phyloP scores from a whole-genome alignment of 805 yeast genomes.

The Myxozyma vanderwaltii region DNA sequence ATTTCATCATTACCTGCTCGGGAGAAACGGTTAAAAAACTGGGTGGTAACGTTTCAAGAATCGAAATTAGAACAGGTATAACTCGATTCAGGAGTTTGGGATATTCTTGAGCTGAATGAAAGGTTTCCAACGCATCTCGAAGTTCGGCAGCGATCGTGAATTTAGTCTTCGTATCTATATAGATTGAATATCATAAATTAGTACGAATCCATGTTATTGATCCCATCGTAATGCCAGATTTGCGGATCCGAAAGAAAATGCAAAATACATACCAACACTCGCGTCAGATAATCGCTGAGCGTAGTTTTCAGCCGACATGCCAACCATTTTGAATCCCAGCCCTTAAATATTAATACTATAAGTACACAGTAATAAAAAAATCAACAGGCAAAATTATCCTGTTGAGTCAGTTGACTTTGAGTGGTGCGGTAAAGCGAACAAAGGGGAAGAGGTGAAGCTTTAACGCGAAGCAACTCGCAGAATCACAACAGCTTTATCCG shows the following conservation, averaged over 20 bases:
- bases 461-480: too few relatives aligned
- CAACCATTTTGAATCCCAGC: conserved; percentile 25
- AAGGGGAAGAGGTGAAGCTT: too few relatives aligned
- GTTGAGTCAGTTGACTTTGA: too few relatives aligned
- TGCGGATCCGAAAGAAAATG: background rate
- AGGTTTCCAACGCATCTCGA: conserved; percentile 82
- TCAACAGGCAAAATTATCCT: too few relatives aligned
- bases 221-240: background rate
- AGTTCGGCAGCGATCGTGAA: conserved; percentile 77
- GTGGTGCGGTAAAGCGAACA: too few relatives aligned
- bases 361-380: too few relatives aligned
- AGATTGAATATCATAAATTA: background rate
- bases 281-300: conserved; percentile 32
- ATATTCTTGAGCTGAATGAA: conserved; percentile 79
- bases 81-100: conserved; percentile 69
- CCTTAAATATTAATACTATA: too few relatives aligned
- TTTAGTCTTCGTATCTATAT: conserved; percentile 57
- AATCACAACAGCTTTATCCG: too few relatives aligned
- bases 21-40: conserved; percentile 64
- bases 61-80: conserved; percentile 67
- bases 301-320: conserved; percentile 24
- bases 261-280: conserved; percentile 19
- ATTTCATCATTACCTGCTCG: conserved; percentile 48
- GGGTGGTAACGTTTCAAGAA: conserved; percentile 70
- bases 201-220: background rate